Evolutionary conservation across 1,284 basidiomycete genomes (phyloP).

Genomic region (Calocybe gambosa): DNA sequence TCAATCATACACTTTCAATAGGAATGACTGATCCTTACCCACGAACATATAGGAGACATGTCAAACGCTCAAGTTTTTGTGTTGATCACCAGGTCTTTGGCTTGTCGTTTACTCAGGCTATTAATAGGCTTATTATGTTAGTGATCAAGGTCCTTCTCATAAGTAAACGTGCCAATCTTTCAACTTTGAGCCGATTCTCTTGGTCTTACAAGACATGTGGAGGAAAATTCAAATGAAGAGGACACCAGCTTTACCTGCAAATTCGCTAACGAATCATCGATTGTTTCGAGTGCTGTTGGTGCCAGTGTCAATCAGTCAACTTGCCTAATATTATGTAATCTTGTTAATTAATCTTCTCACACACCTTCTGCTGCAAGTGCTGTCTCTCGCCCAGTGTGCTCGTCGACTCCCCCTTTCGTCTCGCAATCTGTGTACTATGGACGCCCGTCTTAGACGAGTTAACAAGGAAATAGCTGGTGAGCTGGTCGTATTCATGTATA

Average conservation of each 20-base stretch:
- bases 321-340: constrained; percentile 10
- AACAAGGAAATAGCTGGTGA: constrained; percentile 88
- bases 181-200: too few relatives aligned
- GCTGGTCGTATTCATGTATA: constrained; percentile 17
- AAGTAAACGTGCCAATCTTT: too few relatives aligned
- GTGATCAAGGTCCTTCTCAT: too few relatives aligned
- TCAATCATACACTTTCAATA: neutral
- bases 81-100: neutral
- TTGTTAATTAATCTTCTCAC: neutral
- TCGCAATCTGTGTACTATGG: constrained; percentile 24
- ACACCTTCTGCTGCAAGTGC: neutral
- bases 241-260: too few relatives aligned
- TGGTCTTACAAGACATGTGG: too few relatives aligned
- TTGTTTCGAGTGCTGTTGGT: too few relatives aligned
- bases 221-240: too few relatives aligned
- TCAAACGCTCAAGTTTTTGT: neutral
- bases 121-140: too few relatives aligned
- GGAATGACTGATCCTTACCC: neutral
- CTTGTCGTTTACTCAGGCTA: too few relatives aligned
- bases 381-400: neutral
- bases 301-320: neutral
- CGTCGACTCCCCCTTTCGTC: neutral
- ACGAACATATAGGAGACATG: neutral
- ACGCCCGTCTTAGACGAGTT: constrained; percentile 83
- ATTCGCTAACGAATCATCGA: too few relatives aligned